Evolutionary conservation across 352 stramenopile genomes (phyloP), one percentile per base, ranked within the genome.

Genomic region (Blastocystis sp.): DNA sequence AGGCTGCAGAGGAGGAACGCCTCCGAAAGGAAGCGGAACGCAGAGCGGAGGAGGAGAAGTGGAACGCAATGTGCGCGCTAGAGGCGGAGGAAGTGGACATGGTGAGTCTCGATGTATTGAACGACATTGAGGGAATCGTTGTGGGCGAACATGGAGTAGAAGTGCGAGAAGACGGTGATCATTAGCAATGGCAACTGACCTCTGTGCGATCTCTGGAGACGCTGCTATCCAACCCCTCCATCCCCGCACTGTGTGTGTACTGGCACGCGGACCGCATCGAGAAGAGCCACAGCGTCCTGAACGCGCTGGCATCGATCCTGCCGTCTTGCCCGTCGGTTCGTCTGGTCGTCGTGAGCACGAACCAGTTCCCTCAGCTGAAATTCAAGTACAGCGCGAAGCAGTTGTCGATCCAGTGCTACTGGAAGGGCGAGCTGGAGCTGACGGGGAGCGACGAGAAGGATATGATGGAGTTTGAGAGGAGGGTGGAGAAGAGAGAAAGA

Each of bases 211-310:
- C 10, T 3, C 45, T 85, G 1, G 45, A 69, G 31, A 26, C 55
- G 31, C n/a, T 67, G 19, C 24, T 85, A 2, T n/a, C 45, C 45
- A 29, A 37, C 24, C 45, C 31, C 0, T 21, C 9, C 1, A 2
- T 39, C 19, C 55, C 26, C 51, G n/a, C n/a, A n/a, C 50, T 85
- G 13, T 85, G 74, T 29, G 51, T 85, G 2, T 85, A 67, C 51
- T 85, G 74, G 74, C 60, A 67, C 0, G 35, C 65, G 24, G 29
- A 33, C 4, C 31, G 41, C 51, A 55, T 39, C 4, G n/a, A 66
- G 61, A 67, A 69, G 51, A 85, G 74, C 51, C 4, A 67, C 12
- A 55, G 70, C 16, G 39, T 33, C 19, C 29, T 67, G 51, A 1
- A 10, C 2, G 1, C 24, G 3, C 16, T 85, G 24, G 24, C 19